Evolutionary conservation across 2,329 filamentous ascomycete genomes (phyloP).

Genomic region (Dryadomyces quercivorus): DNA sequence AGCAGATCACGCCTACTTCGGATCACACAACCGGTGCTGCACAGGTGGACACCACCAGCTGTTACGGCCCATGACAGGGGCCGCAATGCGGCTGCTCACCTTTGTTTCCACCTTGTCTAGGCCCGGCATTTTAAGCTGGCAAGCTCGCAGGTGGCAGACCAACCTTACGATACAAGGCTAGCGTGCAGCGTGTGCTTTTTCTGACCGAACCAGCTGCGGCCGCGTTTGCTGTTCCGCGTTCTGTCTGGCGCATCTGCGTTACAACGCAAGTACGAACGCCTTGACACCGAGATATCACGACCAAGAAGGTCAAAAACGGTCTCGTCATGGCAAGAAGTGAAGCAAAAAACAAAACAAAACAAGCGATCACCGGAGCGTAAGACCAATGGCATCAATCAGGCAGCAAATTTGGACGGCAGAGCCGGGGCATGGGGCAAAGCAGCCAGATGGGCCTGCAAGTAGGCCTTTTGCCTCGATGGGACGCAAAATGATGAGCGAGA

Average conservation of each 20-base stretch:
- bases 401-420: neutral
- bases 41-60: neutral
- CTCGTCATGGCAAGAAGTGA: neutral
- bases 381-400: conserved; percentile 1
- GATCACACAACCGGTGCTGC: neutral
- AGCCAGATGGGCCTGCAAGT: neutral
- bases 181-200: neutral
- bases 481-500: neutral
- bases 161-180: neutral
- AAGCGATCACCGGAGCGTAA: neutral
- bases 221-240: conserved; percentile 1
- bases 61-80: neutral
- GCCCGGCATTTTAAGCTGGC: neutral
- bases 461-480: neutral
- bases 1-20: neutral
- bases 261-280: conserved; percentile 6
- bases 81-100: neutral
- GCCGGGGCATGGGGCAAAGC: neutral
- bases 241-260: conserved; percentile 10
- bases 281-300: conserved; percentile 1
- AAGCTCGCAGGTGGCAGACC: neutral
- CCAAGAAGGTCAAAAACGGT: neutral
- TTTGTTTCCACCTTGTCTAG: neutral
- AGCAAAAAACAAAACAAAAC: neutral
- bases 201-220: conserved; percentile 1